Conservation (phyloP, 2,329 filamentous ascomycete species). For the Colletotrichum australisinense region DNA sequence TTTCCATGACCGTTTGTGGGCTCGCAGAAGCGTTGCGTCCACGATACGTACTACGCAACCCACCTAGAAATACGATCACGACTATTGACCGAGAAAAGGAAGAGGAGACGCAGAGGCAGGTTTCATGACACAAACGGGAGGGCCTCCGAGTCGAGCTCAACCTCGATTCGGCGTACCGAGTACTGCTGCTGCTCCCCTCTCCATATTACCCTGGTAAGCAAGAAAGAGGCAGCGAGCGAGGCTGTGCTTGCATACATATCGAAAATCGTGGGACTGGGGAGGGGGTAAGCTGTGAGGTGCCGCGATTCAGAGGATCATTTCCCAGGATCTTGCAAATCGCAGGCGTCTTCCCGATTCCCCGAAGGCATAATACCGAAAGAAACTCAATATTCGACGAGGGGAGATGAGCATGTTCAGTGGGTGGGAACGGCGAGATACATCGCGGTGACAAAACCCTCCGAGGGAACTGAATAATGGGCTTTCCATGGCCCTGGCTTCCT, state of each 20-base stretch:
- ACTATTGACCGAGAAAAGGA: neutral
- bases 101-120: neutral
- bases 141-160: slow-evolving; percentile 31
- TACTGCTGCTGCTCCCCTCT: neutral
- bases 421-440: slow-evolving; percentile 4
- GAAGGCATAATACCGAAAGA: slow-evolving; percentile 23
- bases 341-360: slow-evolving; percentile 30
- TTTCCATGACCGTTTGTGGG: slow-evolving; percentile 20
- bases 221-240: slow-evolving; percentile 9
- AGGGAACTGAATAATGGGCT: neutral
- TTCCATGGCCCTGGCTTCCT: neutral
- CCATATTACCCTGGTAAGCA: neutral
- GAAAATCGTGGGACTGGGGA: slow-evolving; percentile 18
- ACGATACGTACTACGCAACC: slow-evolving; percentile 15
- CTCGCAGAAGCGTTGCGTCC: slow-evolving; percentile 7
- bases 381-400: neutral
- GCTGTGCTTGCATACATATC: slow-evolving; percentile 33
- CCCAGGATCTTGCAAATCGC: slow-evolving; percentile 36
- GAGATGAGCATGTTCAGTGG: slow-evolving; percentile 15
- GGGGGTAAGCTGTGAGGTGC: slow-evolving; percentile 7
- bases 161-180: slow-evolving; percentile 11
- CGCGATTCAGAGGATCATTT: slow-evolving; percentile 36
- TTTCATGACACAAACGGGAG: slow-evolving; percentile 23
- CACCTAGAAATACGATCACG: slow-evolving; percentile 2
- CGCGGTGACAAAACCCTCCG: slow-evolving; percentile 20